Base-by-base conservation (phyloP, 1,284 basidiomycete species). In the Leccinum griseonigrum region DNA sequence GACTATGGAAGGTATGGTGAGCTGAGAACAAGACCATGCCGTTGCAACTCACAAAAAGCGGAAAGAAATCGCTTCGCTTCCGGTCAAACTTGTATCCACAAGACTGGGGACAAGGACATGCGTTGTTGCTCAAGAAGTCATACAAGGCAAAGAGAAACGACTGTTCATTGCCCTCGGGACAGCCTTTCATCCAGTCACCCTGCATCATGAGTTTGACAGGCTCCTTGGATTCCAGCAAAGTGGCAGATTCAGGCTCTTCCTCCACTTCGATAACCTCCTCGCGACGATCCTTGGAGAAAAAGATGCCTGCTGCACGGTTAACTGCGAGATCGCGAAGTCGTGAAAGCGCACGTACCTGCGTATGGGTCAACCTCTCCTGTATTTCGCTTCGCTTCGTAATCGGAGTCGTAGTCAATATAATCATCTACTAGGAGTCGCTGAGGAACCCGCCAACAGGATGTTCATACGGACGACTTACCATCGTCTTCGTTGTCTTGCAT, bases 131-230 rank as follows among this genome's bases (percentile, higher is more conserved):
- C 50, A 95, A 79, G 63, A 87, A 82, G 57, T 85, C 84, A 74
- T 95, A 96, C 32, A 95, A 83, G 66, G 86, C 84, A 76, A 96
- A 96, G 58, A 97, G 79, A 74, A 91, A 92, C 62, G 86, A 87
- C 72, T 97, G 94, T 74, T 96, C 94, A 69, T 88, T 88, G 62
- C 92, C 93, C 74, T 96, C 94, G 0, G 94, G 93, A 74, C 94
- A 96, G 9, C 94, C 94, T 73, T 92, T 94, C 94, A 96, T 96
- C 94, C 94, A 97, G 71, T 94, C 88, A n/a, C 91, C 91, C 73
- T 92, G 90, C 26, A 88, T 88, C 83, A 96, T 85, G 46, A 95
- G 76, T 61, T 84, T 85, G 28, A 89, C 80, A 16, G 75, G 74
- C 63, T 84, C 81, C 55, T 75, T 75, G 14, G 71, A 73, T 52